Base-by-base conservation (phyloP, 2,329 filamentous ascomycete species). In the Fusarium sp. region DNA sequence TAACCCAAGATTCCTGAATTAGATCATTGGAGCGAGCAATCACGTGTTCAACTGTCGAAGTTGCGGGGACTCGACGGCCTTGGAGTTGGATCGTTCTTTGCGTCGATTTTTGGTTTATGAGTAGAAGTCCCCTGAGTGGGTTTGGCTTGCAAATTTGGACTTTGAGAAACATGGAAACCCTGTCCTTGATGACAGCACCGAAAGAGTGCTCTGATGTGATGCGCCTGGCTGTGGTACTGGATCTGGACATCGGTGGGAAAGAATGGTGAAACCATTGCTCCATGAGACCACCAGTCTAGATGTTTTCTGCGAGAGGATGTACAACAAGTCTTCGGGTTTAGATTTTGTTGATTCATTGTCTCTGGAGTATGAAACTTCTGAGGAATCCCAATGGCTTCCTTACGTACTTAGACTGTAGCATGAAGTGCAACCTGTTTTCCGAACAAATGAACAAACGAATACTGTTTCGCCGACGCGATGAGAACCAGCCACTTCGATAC, bases 141-240 rank as follows among this genome's bases (percentile, higher is more conserved):
- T 20, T 5, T 66, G 63, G 63, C 45, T 66, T 15, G 40, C 51
- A 0, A 65, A 46, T 6, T 33, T 65, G 2, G 49, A 28, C 15
- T 65, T 51, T 5, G 6, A 40, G 17, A 13, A 7, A 0, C 11
- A 15, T 2, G 5, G 34, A 6, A 17, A 55, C 7, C 46, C 54
- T 3, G 40, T 69, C 11, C 24, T 65, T 2, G 51, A 63, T 6
- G 20, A 58, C 1, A 43, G 13, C 6, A 68, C 59, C 1, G 43
- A 44, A 11, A 28, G 48, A 1, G 9, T 68, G 7, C 58, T 69
- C 1, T 65, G 51, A 64, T 69, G 59, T 4, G 18, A 31, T 5
- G 26, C 31, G 17, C 34, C 51, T 3, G 40, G 48, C 3, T 69
- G 64, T 24, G 39, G 31, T 10, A 68, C 64, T 0, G 46, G 59